Evolutionary conservation across 139 green algal species (phyloP), one percentile per base, ranked within the genome.

Genomic region (Micromonas commoda): DNA sequence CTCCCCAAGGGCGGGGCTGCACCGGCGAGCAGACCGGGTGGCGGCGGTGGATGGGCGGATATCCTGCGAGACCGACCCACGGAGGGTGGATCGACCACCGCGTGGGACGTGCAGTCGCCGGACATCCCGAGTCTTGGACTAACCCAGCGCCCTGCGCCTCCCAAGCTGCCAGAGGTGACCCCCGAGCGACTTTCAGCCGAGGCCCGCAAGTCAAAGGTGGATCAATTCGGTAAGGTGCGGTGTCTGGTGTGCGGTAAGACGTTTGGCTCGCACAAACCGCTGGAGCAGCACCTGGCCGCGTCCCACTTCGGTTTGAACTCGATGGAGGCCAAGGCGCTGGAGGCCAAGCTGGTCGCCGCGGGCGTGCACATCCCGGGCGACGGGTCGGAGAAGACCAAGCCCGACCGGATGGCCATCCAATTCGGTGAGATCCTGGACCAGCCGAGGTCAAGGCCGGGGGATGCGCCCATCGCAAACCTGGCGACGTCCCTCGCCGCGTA

Each of bases 251-350:
- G 91, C 72, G 85, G 84, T 16, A 82, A 83, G 51, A 82, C 80
- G 0, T 90, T 92, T 38, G 38, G 39, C n/a, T 77, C 80, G 54
- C 85, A 91, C 71, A 37, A 60, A 1, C 75, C 80, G 63, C 80
- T 96, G 6, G 86, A 83, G 0, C 89, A 94, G 80, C 91, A 96
- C 80, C 69, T 96, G 3, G 81, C 80, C 35, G 82, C 88, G n/a
- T 87, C 85, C 61, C 91, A 96, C 51, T 77, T 52, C 20, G 88
- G 89, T 2, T 54, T 88, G 37, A 93, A 93, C 76, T 82, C 77
- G 33, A 77, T 85, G 38, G 74, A 88, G 26, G 82, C 84, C 34
- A 91, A 91, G 70, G 77, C 78, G 32, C 9, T 80, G 3, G 76
- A 75, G 20, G 29, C 68, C 1, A 37, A 19, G 29, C 35, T 32